Percentiles rank a stretch among this genome's conserved stretches.
Conservation (phyloP, 495 filamentous ascomycete genomes). For the Talaromyces liani region DNA sequence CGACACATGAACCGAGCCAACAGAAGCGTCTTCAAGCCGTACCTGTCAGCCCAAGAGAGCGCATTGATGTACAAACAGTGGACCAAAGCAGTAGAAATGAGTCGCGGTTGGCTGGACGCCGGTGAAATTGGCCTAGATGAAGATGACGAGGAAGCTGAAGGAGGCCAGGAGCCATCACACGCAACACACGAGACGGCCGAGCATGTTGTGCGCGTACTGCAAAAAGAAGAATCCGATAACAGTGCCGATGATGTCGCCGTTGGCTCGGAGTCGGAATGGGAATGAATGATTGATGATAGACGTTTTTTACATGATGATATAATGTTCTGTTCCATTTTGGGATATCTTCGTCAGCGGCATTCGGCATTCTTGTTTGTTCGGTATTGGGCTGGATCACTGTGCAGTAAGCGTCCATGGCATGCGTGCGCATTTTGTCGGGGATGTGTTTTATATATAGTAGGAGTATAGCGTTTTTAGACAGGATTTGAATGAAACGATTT, state of each 20-base stretch:
- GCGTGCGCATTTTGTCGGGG: background rate
- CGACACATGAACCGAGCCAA: constrained; percentile 67
- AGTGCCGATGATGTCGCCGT: constrained; percentile 6
- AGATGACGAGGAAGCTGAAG: constrained; percentile 2
- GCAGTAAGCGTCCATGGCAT: background rate
- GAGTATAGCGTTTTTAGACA: background rate
- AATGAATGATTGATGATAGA: background rate
- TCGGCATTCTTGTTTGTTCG: background rate
- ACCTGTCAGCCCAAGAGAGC: constrained; percentile 52
- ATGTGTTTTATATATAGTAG: background rate
- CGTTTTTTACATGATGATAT: background rate
- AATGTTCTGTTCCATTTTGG: background rate
- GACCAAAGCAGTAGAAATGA: constrained; percentile 82
- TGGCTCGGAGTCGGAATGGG: constrained; percentile 1
- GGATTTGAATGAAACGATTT: background rate
- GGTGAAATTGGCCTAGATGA: constrained; percentile 9
- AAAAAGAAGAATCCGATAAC: constrained; percentile 2
- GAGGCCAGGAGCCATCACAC: background rate
- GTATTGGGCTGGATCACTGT: background rate
- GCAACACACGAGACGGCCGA: background rate
- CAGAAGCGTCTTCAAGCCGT: constrained; percentile 65
- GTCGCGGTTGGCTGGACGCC: constrained; percentile 59
- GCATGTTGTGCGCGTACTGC: background rate
- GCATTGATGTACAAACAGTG: constrained; percentile 63
- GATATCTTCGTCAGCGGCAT: background rate